phyloP scores from a whole-genome alignment of 2,329 filamentous ascomycete genomes.

The Fusarium armeniacum region DNA sequence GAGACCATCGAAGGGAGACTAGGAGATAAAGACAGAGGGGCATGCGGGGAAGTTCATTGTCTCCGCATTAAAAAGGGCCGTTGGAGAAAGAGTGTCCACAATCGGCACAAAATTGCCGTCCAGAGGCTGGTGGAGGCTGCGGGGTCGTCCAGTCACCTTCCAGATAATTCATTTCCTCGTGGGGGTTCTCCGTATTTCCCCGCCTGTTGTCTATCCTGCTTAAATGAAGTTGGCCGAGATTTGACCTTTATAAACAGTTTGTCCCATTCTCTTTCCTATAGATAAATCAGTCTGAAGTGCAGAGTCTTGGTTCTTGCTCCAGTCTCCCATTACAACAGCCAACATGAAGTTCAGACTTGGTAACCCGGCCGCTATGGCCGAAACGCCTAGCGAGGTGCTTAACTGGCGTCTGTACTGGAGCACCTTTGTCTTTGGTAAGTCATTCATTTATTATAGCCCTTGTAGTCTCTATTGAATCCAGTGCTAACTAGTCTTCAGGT shows the following conservation, averaged over 20 bases:
- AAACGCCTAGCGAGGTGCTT: conserved; percentile 27
- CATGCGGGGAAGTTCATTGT: conserved; percentile 3
- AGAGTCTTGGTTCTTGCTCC: neutral
- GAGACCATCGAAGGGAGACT: neutral
- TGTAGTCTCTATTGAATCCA: fast-evolving
- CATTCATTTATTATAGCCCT: fast-evolving
- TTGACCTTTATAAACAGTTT: conserved; percentile 5
- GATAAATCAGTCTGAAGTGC: neutral
- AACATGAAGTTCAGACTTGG: conserved; percentile 34
- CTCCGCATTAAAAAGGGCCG: conserved; percentile 9
- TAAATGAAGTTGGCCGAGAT: neutral
- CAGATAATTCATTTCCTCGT: neutral
- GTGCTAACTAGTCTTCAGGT: neutral
- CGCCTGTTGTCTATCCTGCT: neutral
- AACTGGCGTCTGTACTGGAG: conserved; percentile 35
- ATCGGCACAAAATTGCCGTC: conserved; percentile 25
- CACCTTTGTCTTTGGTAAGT: conserved; percentile 29
- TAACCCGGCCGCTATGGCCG: conserved; percentile 30
- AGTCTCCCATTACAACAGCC: too few relatives aligned
- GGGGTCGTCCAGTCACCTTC: conserved; percentile 6
- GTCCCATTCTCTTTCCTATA: neutral
- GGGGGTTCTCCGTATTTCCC: conserved; percentile 3
- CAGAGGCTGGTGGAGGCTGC: conserved; percentile 13
- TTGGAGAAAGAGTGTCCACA: conserved; percentile 2
- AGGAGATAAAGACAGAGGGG: neutral